A percentile compares a stretch with the other conserved stretches of the same genome.
Evolutionary conservation across 208 protist genomes (phyloP).

Genomic region (Naegleria gruberi): DNA sequence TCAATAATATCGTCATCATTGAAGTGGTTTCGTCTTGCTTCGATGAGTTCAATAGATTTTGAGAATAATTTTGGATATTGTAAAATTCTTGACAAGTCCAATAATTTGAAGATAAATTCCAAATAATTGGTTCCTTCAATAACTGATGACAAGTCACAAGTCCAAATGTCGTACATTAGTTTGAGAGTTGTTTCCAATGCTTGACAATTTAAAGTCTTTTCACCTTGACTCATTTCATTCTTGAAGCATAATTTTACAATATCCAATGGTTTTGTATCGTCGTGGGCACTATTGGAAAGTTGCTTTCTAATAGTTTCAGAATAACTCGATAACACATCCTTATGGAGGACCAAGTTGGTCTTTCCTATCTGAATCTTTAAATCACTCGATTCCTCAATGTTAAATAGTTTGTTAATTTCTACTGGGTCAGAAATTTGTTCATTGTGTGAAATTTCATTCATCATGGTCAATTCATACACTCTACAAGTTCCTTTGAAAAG

Average conservation of each 20-base stretch:
- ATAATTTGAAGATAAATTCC: neutral
- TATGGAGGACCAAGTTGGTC: too few species aligned
- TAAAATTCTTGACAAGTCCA: neutral
- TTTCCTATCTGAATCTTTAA: too few species aligned
- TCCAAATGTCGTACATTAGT: neutral
- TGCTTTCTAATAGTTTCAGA: too few species aligned
- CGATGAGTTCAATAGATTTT: neutral
- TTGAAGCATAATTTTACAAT: neutral
- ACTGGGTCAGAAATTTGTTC: neutral
- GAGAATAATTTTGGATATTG: neutral
- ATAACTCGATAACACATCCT: too few species aligned
- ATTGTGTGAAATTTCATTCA: neutral
- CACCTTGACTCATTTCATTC: neutral
- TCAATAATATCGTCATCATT: neutral
- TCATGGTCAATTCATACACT: neutral
- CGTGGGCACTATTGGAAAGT: too few species aligned
- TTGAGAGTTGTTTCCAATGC: neutral
- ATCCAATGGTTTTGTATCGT: neutral
- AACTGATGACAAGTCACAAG: neutral
- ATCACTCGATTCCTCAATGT: too few species aligned
- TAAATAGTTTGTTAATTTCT: neutral
- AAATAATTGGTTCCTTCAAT: neutral
- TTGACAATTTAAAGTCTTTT: neutral
- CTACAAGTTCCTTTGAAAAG: too few species aligned
- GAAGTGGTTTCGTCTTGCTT: neutral